Base-by-base conservation (phyloP, 1,284 basidiomycete genomes). In the Testicularia cyperi region DNA sequence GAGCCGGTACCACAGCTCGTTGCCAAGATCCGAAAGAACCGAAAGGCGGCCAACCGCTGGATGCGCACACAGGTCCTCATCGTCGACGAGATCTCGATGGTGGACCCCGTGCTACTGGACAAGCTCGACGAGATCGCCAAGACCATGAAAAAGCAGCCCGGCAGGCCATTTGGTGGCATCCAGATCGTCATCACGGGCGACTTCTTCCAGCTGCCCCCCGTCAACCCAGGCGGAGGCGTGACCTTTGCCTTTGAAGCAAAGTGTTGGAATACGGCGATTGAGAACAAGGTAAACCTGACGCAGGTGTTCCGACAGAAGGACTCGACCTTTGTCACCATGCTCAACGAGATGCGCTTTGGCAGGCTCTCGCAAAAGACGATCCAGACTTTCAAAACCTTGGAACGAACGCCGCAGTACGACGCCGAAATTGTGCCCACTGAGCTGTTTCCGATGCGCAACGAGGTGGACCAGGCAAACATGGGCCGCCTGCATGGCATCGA, bases 151-250 rank as follows among this genome's bases (percentile, higher is more conserved):
- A 86, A 85, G 70, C 58, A 49, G 32, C 51, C 56, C 5, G 52
- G 43, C 48, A 84, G 80, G 47, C 61, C 92, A 0, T 98, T 96
- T 61, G 94, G 95, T n/a, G 94, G 92, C 1, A 92, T 98, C 23
- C 86, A 92, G 86, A 79, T 99, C 51, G 84, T 92, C 54, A 82
- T 95, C 12, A 92, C 90, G 1, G 92, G 92, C 18, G 92, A 98
- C 75, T 98, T 97, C 78, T 95, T 90, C 78, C 92, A 99, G 77
- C 81, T 99, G 6, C 95, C 95, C 1, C 94, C 95, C 0, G 91
- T 99, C 6, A 81, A 82, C 70, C 71, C 41, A 54, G 82, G 41
- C n/a, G 44, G 49, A 7, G 53, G 47, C n/a, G 39, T 58, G 26
- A 70, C 65, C 10, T 74, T 72, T 34, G 71, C 65, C 18, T 98